Evolutionary conservation across 1,284 basidiomycete genomes (phyloP).

Genomic region (Trichosporon sp.): DNA sequence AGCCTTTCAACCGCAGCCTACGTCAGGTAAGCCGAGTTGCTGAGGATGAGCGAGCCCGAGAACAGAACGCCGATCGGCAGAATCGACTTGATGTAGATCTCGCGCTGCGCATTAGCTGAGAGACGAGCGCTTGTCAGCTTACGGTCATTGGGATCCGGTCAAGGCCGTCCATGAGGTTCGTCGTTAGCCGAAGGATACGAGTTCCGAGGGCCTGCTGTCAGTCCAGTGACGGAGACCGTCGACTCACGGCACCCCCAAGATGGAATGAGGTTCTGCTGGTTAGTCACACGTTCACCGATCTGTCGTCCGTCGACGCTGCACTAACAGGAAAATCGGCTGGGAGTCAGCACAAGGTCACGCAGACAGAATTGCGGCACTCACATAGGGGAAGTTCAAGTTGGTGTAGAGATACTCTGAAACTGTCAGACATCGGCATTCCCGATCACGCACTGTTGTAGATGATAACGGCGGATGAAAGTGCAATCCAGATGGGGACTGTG

Average conservation of each 20-base stretch:
- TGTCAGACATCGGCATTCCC: background rate
- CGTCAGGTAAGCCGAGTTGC: constrained; percentile 87
- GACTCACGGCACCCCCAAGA: constrained; percentile 52
- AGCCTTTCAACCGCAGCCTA: constrained; percentile 27
- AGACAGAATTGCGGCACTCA: constrained; percentile 32
- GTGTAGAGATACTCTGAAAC: constrained; percentile 72
- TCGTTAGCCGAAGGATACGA: constrained; percentile 81
- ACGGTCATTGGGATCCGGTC: constrained; percentile 79
- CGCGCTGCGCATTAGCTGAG: constrained; percentile 55
- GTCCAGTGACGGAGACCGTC: background rate
- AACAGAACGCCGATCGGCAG: constrained; percentile 91
- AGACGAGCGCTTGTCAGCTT: constrained; percentile 29
- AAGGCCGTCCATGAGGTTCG: constrained; percentile 77
- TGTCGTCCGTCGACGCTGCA: background rate
- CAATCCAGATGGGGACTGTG: constrained; percentile 65
- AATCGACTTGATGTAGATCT: constrained; percentile 82
- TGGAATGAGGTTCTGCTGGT: constrained; percentile 66
- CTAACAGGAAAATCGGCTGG: constrained; percentile 55
- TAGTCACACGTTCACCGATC: constrained; percentile 48
- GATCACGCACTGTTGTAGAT: constrained; percentile 77
- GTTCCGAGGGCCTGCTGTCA: constrained; percentile 78
- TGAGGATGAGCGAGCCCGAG: constrained; percentile 86
- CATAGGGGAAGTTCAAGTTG: constrained; percentile 72
- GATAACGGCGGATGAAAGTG: constrained; percentile 84
- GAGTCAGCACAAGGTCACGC: constrained; percentile 26